Evolutionary conservation across 305 asterid genomes (phyloP).

Genomic region (Fraxinus sp.): DNA sequence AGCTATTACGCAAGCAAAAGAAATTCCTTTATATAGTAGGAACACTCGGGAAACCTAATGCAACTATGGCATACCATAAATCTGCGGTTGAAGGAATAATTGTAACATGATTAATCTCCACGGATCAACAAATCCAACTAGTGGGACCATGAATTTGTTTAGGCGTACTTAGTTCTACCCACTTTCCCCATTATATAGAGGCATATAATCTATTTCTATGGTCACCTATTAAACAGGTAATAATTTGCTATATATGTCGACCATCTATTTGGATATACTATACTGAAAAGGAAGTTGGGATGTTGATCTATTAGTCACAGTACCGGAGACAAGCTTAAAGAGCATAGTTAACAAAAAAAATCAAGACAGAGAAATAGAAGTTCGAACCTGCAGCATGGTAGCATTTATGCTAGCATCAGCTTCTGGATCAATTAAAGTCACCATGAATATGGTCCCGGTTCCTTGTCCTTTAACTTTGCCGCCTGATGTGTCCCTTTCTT

Average conservation of each 20-base stretch:
- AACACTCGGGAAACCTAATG: not conserved
- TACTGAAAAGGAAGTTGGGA: not conserved
- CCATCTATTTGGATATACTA: not conserved
- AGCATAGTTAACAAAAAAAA: not conserved
- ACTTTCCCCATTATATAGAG: not conserved
- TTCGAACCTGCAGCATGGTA: slow-evolving; percentile 68
- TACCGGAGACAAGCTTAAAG: not conserved
- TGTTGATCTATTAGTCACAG: not conserved
- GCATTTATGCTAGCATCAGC: slow-evolving; percentile 74
- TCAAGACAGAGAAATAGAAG: not conserved
- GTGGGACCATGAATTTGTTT: not conserved
- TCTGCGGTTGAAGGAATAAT: not conserved
- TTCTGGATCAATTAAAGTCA: slow-evolving; percentile 68
- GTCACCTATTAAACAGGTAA: not conserved
- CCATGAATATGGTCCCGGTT: slow-evolving; percentile 79
- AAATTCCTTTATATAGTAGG: not conserved
- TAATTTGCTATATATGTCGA: not conserved
- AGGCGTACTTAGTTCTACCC: not conserved
- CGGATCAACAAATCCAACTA: not conserved
- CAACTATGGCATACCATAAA: not conserved
- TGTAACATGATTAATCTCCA: not conserved
- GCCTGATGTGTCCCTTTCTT: slow-evolving; percentile 79
- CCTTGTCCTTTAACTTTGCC: slow-evolving; percentile 98
- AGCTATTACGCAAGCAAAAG: not conserved
- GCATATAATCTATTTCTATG: not conserved